Percentiles rank a stretch among this genome's conserved stretches.
These are phyloP conservation scores for Stachybotrys echinatus DNA, from an alignment of 2,329 filamentous ascomycete species.

Conservation along the genomic window DNA sequence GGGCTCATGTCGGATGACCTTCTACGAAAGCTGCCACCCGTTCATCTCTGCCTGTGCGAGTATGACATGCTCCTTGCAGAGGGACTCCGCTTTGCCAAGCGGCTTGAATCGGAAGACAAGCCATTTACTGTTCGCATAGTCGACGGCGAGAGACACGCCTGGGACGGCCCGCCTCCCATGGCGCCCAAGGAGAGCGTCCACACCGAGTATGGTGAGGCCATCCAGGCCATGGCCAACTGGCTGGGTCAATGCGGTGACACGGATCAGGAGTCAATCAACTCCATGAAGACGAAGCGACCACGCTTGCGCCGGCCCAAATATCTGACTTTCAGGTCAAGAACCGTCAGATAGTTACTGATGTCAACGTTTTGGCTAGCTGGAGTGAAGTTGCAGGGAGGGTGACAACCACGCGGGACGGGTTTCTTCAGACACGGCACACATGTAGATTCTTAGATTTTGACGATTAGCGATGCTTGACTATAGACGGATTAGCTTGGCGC, in stretches of 20 bases:
- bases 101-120: conserved; percentile 37
- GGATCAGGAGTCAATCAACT: conserved; percentile 27
- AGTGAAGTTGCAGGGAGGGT: background rate
- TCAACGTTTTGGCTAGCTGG: background rate
- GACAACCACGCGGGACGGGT: background rate
- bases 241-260: conserved; percentile 30
- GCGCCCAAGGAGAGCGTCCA: conserved; percentile 36
- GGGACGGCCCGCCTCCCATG: conserved; percentile 42
- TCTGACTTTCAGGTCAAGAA: conserved; percentile 25
- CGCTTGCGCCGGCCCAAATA: conserved; percentile 24
- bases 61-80: conserved; percentile 60
- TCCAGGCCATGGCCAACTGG: conserved; percentile 35
- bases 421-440: background rate
- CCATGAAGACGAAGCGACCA: conserved; percentile 25
- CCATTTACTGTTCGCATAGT: conserved; percentile 36
- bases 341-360: conserved; percentile 15
- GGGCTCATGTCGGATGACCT: conserved; percentile 48
- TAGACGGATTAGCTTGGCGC: background rate
- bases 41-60: conserved; percentile 59
- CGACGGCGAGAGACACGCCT: conserved; percentile 39
- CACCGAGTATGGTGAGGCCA: conserved; percentile 41
- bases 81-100: conserved; percentile 54
- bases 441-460: background rate
- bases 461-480: background rate
- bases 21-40: conserved; percentile 45